Base-by-base conservation (phyloP, 2,329 filamentous ascomycete species). In the Plectosphaerella sp. region DNA sequence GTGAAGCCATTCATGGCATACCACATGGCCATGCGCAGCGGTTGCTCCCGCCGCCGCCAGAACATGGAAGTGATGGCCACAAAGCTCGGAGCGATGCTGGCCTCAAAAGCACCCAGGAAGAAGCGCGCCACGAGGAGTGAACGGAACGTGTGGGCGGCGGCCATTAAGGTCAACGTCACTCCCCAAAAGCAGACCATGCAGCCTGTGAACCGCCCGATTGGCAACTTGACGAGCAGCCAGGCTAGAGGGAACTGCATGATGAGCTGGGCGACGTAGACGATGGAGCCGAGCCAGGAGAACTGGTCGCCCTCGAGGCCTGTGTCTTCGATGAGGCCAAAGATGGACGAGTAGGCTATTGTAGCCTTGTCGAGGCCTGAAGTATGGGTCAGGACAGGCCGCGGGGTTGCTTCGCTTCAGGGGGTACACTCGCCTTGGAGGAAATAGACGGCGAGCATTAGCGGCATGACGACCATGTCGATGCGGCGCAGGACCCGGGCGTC, bases 241-340 rank as follows among this genome's bases (percentile, higher is more conserved):
- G 80, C 79, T 5, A 80, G 72, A 0, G 80, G 65, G 1, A 79
- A 78, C 58, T 84, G 80, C 69, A 82, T 77, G 12, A 81, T 67
- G 9, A 84, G 72, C 60, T 83, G 79, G 1, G 80, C 80, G n/a
- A 83, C 67, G 59, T 80, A 86, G 14, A 86, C 68, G 49, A 86
- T 77, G 2, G 79, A 83, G 0, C 80, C 79, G 0, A 86, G 75
- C 81, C 81, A 85, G 2, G 81, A 84, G 58, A 71, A 75, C 72
- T 86, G 73, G 47, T 80, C 70, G 15, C 80, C 80, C 9, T 75
- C 67, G 2, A 87, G 75, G 41, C 75, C 62, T 0, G 82, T 77
- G 61, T 84, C 79, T 49, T 83, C 70, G 33, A 82, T 76, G 11
- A 87, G 70, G 3, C 83, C 83, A 57, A 86, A 86, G 11, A 86